phyloP scores from a whole-genome alignment of 1,284 basidiomycete species.

The Hymenochaete sp. region DNA sequence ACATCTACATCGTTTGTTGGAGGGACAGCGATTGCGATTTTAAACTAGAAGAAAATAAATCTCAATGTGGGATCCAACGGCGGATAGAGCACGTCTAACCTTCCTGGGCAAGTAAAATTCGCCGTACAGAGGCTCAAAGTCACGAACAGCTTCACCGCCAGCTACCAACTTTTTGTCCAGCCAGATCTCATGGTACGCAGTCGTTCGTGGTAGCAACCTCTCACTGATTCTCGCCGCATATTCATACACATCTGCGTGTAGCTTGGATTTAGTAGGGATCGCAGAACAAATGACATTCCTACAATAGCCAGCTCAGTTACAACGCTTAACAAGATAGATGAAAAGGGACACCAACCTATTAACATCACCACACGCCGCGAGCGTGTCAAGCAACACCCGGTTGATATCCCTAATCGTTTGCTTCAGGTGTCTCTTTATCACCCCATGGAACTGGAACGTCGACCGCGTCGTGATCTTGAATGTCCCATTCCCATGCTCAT shows the following conservation, averaged over 20 bases:
- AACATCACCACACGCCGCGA: conserved; percentile 98
- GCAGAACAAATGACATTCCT: conserved; percentile 92
- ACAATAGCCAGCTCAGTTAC: conserved; percentile 16
- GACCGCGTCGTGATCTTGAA: conserved; percentile 97
- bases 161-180: conserved; percentile 92
- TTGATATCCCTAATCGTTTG: conserved; percentile 97
- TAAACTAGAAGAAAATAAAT: conserved; percentile 57
- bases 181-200: conserved; percentile 99
- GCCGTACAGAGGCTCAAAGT: conserved; percentile 94
- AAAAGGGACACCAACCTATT: conserved; percentile 55
- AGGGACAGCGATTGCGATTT: conserved; percentile 93
- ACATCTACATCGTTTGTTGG: conserved; percentile 96
- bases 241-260: conserved; percentile 80
- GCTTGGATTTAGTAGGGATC: conserved; percentile 78
- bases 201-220: conserved; percentile 83
- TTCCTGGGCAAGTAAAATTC: conserved; percentile 95
- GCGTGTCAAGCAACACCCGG: conserved; percentile 83
- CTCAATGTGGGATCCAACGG: neutral
- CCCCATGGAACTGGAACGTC: conserved; percentile 99
- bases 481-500: conserved; percentile 89
- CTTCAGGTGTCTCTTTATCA: conserved; percentile 96
- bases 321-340: conserved; percentile 5
- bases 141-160: conserved; percentile 85
- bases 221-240: conserved; percentile 85
- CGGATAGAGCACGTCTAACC: conserved; percentile 33